Evolutionary conservation across 192 early-diverging fungal genomes (phyloP), one percentile per base, ranked within the genome.

Genomic region (Pilobolus umbonatus): DNA sequence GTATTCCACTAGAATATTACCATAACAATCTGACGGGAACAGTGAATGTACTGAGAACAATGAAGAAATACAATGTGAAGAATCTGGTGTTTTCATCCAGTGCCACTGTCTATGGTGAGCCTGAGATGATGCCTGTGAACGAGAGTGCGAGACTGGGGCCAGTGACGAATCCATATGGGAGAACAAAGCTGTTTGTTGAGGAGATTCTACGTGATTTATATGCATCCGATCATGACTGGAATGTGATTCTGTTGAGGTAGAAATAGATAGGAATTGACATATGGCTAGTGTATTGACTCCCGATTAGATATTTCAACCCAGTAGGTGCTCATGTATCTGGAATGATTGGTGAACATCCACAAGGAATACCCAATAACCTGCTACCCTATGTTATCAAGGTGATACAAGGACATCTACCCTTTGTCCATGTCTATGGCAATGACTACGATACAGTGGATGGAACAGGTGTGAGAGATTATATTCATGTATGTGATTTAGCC

Each of bases 61-160:
- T 98, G 93, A 75, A 88, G 31, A 78, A 84, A 67, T 81, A 83
- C 74, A 75, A 78, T 40, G 83, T 89, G 51, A 90, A 91, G 67
- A 85, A 94, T 69, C 85, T 98, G 65, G 90, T 98, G 40, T 98
- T 98, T 62, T 96, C 92, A 30, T 93, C 90, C 3, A 94, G 91
- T 15, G 94, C 93, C 5, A 92, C 95, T 12, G 83, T 98, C 14
- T 98, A 93, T 75, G 90, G 90, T 31, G 74, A 83, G 31, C 84
- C 91, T 43, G 84, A 92, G 26, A 61, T 47, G 11, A 79, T 80
- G 25, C 89, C 89, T 19, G 85, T 94, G 49, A 67, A 82, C 38
- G 86, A 90, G 39, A 82, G 84, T 12, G 86, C 86, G 47, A 66
- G 65, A 21, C 79, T 83, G 21, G 70, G 79, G 7, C 90, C 93